Percentiles rank a stretch among this genome's conserved stretches.
phyloP scores from a whole-genome alignment of 2,329 filamentous ascomycete genomes.

The Paecilomyces variotii region DNA sequence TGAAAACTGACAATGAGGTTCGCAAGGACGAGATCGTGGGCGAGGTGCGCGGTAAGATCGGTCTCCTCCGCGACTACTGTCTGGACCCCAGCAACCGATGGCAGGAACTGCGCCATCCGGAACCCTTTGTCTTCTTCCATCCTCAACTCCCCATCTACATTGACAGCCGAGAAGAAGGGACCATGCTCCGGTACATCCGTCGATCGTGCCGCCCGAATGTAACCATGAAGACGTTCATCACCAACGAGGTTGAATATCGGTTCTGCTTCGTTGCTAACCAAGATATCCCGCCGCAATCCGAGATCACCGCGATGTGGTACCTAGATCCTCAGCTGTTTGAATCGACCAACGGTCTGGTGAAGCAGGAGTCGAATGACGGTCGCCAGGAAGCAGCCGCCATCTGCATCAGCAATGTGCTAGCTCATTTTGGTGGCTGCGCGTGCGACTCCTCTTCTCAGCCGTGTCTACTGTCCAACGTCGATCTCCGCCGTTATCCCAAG shows the following conservation, averaged over 20 bases:
- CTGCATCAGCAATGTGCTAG: conserved; percentile 40
- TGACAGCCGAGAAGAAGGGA: conserved; percentile 82
- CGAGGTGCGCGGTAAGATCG: conserved; percentile 71
- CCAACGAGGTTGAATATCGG: conserved; percentile 69
- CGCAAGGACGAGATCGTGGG: conserved; percentile 50
- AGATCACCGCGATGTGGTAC: conserved; percentile 44
- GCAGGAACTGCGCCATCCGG: conserved; percentile 51
- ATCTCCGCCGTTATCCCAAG: conserved; percentile 33
- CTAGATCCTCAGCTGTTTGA: conserved; percentile 33
- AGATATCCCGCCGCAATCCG: conserved; percentile 54
- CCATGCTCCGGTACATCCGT: conserved; percentile 76
- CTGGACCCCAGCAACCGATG: conserved; percentile 58
- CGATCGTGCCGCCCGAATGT: conserved; percentile 88
- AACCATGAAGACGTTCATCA: conserved; percentile 77
- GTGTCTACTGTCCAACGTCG: conserved; percentile 36
- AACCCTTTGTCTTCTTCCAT: conserved; percentile 79
- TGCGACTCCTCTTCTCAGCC: conserved; percentile 28
- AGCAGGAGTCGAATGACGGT: conserved; percentile 32
- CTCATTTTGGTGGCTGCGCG: conserved; percentile 43
- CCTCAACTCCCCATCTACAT: conserved; percentile 84
- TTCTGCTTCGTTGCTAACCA: conserved; percentile 87
- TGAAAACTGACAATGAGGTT: conserved; percentile 46
- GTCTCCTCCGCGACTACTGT: conserved; percentile 66
- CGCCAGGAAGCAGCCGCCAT: conserved; percentile 34
- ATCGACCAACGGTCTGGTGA: conserved; percentile 32